Evolutionary conservation across 768 basidiomycete genomes (phyloP), one percentile per base, ranked within the genome.

Genomic region (Pleurotus pulmonarius): DNA sequence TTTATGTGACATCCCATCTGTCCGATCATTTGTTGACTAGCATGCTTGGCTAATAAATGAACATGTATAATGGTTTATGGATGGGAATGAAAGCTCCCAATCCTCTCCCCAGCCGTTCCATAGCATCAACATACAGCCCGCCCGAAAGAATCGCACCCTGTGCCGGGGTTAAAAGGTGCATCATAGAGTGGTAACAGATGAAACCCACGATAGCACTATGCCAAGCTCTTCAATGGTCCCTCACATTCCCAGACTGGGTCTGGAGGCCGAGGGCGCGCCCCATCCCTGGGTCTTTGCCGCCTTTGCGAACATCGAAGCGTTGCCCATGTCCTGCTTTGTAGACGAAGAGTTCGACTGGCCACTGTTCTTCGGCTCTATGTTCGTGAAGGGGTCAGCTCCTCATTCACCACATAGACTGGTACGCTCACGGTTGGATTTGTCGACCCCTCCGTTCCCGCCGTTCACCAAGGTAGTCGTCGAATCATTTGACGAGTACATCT

Each of bases 1-100:
- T 94, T 94, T 67, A 94, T 94, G 89, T 93, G 80, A 55, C 55
- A 58, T 40, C 15, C 20, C 24, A 37, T 15, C 15, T 7, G 18
- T 38, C n/a, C 26, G 13, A 26, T 34, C 29, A 51, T 57, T 18
- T 37, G 38, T 38, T 26, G n/a, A 3, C 9, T 34, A 34, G 8
- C 29, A 34, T 9, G 8, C 29, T 0, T 34, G 4, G 29, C 29
- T 11, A 34, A 34, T 34, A 34, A 34, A 0, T 34, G 29, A 34
- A 34, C 11, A 34, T 34, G 29, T 34, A 11, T 34, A 34, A 34
- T 34, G 29, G 9, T 34, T 34, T 34, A 34, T 34, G 29, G 29
- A 8, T 34, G 29, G 29, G 29, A 34, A 34, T 34, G 29, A 34
- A 34, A 34, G 29, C 2, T 11, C 29, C 9, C 9, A 34, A 11